Conservation (phyloP, 441 rosid species). For the Monsonia emarginata region DNA sequence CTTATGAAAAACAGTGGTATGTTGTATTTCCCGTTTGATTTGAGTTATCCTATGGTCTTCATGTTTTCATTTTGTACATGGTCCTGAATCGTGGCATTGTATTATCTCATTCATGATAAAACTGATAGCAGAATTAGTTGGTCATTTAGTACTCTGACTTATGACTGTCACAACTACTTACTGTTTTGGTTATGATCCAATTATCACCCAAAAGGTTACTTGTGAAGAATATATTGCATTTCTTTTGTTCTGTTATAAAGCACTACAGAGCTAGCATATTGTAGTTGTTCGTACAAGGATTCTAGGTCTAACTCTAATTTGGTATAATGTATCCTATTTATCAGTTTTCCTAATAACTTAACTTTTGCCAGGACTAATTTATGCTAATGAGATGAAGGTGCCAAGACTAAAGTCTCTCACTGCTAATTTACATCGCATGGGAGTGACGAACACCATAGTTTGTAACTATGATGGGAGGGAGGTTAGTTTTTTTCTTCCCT, state of each 20-base stretch:
- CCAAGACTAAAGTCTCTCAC: constrained; percentile 76
- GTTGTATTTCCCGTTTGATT: constrained; percentile 20
- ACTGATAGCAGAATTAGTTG: background rate
- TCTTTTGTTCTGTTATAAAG: background rate
- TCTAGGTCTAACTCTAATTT: background rate
- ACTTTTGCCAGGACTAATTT: constrained; percentile 53
- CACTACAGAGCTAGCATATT: background rate
- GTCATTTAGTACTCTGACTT: background rate
- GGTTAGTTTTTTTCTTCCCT: constrained; percentile 37
- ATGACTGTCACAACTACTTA: background rate
- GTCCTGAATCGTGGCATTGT: background rate
- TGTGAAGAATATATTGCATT: background rate
- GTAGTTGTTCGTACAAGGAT: background rate
- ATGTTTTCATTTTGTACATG: background rate
- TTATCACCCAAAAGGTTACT: background rate
- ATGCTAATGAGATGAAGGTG: constrained; percentile 88
- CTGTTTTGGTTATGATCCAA: background rate
- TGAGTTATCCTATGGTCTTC: background rate
- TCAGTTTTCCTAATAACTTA: constrained; percentile 9
- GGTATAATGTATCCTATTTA: background rate
- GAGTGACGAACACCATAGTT: constrained; percentile 84
- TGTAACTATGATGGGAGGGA: constrained; percentile 94
- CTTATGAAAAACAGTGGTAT: constrained; percentile 90
- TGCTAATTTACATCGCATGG: constrained; percentile 92
- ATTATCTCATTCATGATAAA: background rate